Base-by-base conservation (phyloP, 2,329 filamentous ascomycete species). In the Hypoxylon sp. region DNA sequence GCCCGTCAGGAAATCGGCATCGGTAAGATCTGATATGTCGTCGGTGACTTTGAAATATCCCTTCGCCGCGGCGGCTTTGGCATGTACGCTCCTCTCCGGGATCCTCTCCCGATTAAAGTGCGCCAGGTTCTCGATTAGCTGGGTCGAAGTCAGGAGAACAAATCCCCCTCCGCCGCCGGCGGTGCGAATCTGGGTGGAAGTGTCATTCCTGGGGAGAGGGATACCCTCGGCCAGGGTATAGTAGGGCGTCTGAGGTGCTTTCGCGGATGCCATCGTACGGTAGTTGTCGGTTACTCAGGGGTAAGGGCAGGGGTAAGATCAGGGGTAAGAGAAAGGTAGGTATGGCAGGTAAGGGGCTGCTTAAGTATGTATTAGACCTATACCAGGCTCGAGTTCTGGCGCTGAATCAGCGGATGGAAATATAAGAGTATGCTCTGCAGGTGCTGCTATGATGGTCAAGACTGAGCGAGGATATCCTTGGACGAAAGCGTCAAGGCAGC, bases 31-130 rank as follows among this genome's bases (percentile, higher is more conserved):
- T 15, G 64, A 63, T 48, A 69, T 65, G n/a, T 62, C 53, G 24
- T 69, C 56, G 0, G 67, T 69, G 17, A 68, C 60, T 15, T 67
- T 63, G 45, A 69, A 69, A 23, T 67, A 67, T 4, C 67, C 67
- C 26, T 52, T 58, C 1, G 67, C 65, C 6, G 58, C 61, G 10
- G 52, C 53, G 1, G 60, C 67, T 18, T 60, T 52, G 10, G 67
- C 66, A 27, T 69, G 67, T 2, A 69, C 67, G 20, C 62, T 45
- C 8, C 67, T 60, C 43, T 69, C 67, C 0, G 65, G 67, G 17
- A 68, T 69, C 11, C 66, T 63, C 49, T 68, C 66, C 11, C 60
- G 46, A 7, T 53, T 20, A 23, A 63, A 63, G 38, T 65, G 66
- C 3, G 63, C 64, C 5, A 69, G 48, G 35, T 69, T 67, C 45